A percentile compares a stretch with the other conserved stretches of the same genome.
These are phyloP conservation scores for Hypoxylon trugodes DNA, from an alignment of 495 filamentous ascomycete genomes.

Conservation along the genomic window DNA sequence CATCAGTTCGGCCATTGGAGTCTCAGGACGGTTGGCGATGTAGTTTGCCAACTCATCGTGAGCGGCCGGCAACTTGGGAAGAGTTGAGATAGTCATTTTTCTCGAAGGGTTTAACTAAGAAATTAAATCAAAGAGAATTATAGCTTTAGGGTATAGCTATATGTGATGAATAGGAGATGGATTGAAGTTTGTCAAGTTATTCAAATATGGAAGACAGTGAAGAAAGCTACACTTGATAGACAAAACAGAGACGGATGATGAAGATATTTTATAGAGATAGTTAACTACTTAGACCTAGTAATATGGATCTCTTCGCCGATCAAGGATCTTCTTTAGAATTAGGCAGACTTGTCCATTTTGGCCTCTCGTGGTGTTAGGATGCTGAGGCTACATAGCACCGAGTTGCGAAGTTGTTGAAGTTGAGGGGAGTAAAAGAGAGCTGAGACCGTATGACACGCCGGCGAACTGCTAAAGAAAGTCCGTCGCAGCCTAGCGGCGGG, in stretches of 20 bases:
- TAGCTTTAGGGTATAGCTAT: not conserved
- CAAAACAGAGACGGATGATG: constrained; percentile 3
- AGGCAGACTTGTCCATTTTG: constrained; percentile 27
- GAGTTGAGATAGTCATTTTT: constrained; percentile 47
- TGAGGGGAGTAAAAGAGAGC: not conserved
- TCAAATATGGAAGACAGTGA: not conserved
- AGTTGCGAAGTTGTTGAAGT: not conserved
- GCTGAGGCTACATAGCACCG: not conserved
- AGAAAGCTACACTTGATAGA: not conserved
- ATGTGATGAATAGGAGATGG: not conserved
- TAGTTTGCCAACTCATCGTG: constrained; percentile 55
- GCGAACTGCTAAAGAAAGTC: no score
- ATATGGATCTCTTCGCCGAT: constrained; percentile 6
- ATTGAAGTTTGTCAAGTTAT: not conserved
- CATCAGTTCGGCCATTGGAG: constrained; percentile 64
- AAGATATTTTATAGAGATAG: constrained; percentile 18
- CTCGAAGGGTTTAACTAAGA: not conserved
- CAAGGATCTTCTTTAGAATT: constrained; percentile 1
- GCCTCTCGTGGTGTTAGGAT: not conserved
- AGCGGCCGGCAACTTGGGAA: constrained; percentile 56
- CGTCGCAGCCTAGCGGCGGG: constrained; percentile 10
- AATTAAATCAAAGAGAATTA: not conserved
- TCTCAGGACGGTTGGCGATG: constrained; percentile 59
- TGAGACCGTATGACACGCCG: no score
- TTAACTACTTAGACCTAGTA: not conserved